A percentile compares a stretch with the other conserved stretches of the same genome.
These are phyloP conservation scores for Geosmithia morbida DNA, from an alignment of 2,329 filamentous ascomycete genomes.

Conservation along the genomic window DNA sequence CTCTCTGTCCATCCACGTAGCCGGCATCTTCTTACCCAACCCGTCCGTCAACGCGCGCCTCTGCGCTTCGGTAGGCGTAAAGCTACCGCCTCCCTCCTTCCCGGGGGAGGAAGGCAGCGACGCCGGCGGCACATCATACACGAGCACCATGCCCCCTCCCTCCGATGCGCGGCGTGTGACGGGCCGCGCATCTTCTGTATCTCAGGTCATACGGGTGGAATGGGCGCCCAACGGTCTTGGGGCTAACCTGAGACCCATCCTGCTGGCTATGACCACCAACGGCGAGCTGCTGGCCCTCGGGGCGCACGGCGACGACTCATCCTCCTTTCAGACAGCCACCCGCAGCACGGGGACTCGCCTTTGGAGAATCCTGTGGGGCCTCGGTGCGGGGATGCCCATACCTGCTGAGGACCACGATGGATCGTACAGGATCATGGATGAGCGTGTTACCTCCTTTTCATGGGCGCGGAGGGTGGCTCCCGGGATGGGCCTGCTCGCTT, in stretches of 20 bases:
- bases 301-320: conserved; percentile 21
- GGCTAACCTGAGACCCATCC: conserved; percentile 33
- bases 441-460: conserved; percentile 34
- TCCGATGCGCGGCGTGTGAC: conserved; percentile 16
- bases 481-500: conserved; percentile 32
- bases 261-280: conserved; percentile 33
- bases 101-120: not conserved
- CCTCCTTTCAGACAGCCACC: conserved; percentile 12
- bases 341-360: conserved; percentile 25
- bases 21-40: conserved; percentile 20
- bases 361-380: conserved; percentile 41
- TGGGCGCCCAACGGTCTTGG: conserved; percentile 48
- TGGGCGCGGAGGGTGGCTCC: conserved; percentile 32
- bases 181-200: conserved; percentile 32
- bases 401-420: conserved; percentile 21
- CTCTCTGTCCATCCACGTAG: conserved; percentile 15
- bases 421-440: conserved; percentile 20
- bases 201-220: conserved; percentile 35
- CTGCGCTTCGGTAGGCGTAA: conserved; percentile 20
- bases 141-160: not conserved
- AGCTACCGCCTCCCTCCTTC: not conserved
- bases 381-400: conserved; percentile 35
- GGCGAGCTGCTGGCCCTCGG: conserved; percentile 37
- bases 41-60: conserved; percentile 29
- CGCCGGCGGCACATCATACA: not conserved